Percentiles rank a stretch among this genome's conserved stretches.
phyloP scores from a whole-genome alignment of 2,329 filamentous ascomycete genomes.

The Fusarium acutatum region DNA sequence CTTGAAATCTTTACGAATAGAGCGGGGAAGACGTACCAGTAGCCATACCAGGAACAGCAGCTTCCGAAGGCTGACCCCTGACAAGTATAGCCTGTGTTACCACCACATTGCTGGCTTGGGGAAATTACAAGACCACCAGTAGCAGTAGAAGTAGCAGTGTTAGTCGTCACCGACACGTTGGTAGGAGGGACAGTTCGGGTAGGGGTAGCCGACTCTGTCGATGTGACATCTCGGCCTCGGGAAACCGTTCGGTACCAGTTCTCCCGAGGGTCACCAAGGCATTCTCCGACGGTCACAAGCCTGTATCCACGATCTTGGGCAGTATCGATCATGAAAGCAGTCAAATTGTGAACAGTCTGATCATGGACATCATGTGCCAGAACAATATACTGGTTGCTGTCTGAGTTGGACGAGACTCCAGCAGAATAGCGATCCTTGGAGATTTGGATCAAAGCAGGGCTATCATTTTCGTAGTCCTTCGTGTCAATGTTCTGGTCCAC shows the following conservation, averaged over 20 bases:
- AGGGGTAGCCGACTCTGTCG: conserved; percentile 5
- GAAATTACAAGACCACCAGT: conserved; percentile 40
- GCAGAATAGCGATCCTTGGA: conserved; percentile 52
- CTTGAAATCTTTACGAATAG: not conserved
- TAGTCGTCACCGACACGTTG: conserved; percentile 15
- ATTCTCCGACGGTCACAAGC: conserved; percentile 65
- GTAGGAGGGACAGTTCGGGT: conserved; percentile 18
- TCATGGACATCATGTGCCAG: conserved; percentile 63
- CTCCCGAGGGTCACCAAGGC: conserved; percentile 59
- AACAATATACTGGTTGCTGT: conserved; percentile 54
- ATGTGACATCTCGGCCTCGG: conserved; percentile 15
- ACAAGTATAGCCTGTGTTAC: conserved; percentile 47
- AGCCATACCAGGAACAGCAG: conserved; percentile 54
- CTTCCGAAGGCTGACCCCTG: conserved; percentile 47
- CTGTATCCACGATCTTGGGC: conserved; percentile 53
- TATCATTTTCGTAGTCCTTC: conserved; percentile 65
- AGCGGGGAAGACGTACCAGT: conserved; percentile 43
- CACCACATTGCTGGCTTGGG: conserved; percentile 50
- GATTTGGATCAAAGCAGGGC: conserved; percentile 57
- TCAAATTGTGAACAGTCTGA: conserved; percentile 55
- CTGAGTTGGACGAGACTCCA: conserved; percentile 46
- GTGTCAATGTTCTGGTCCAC: conserved; percentile 68
- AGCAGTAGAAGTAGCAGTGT: conserved; percentile 20
- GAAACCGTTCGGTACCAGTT: conserved; percentile 60
- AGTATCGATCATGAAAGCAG: conserved; percentile 53